These are phyloP conservation scores for Aspergillus sp. DNA, from an alignment of 2,329 filamentous ascomycete genomes.

Conservation along the genomic window DNA sequence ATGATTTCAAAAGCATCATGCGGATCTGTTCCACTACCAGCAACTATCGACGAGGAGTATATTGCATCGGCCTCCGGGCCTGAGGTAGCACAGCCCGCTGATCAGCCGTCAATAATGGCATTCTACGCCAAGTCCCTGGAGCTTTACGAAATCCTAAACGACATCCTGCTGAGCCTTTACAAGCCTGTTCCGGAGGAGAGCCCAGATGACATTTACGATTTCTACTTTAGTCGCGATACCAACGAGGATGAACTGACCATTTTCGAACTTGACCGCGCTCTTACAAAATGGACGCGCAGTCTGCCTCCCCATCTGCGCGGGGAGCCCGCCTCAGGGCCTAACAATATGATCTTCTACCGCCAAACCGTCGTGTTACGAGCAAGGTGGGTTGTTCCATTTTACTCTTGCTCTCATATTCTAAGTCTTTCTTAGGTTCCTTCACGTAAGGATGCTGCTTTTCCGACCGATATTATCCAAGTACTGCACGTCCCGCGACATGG, in stretches of 20 bases:
- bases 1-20: slow-evolving; percentile 34
- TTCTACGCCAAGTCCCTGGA: slow-evolving; percentile 35
- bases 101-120: slow-evolving; percentile 30
- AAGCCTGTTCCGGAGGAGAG: slow-evolving; percentile 26
- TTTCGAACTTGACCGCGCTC: slow-evolving; percentile 35
- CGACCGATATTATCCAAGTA: slow-evolving; percentile 33
- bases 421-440: slow-evolving; percentile 25
- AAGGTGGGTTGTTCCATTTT: slow-evolving; percentile 20
- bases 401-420: too few relatives aligned
- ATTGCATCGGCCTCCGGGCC: slow-evolving; percentile 15
- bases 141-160: slow-evolving; percentile 37
- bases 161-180: slow-evolving; percentile 33
- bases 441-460: slow-evolving; percentile 35
- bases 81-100: slow-evolving; percentile 21
- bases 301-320: slow-evolving; percentile 30
- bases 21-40: slow-evolving; percentile 29
- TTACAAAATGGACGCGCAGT: slow-evolving; percentile 30
- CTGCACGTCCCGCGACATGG: slow-evolving; percentile 29
- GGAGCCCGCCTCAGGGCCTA: neutral
- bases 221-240: slow-evolving; percentile 25
- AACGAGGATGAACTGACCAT: slow-evolving; percentile 29
- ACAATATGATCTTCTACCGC: slow-evolving; percentile 27
- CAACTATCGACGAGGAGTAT: slow-evolving; percentile 34
- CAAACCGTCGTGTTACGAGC: slow-evolving; percentile 34
- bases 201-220: slow-evolving; percentile 27